Evolutionary conservation across 768 basidiomycete genomes (phyloP), one percentile per base, ranked within the genome.

Genomic region (Agaricus blazei): DNA sequence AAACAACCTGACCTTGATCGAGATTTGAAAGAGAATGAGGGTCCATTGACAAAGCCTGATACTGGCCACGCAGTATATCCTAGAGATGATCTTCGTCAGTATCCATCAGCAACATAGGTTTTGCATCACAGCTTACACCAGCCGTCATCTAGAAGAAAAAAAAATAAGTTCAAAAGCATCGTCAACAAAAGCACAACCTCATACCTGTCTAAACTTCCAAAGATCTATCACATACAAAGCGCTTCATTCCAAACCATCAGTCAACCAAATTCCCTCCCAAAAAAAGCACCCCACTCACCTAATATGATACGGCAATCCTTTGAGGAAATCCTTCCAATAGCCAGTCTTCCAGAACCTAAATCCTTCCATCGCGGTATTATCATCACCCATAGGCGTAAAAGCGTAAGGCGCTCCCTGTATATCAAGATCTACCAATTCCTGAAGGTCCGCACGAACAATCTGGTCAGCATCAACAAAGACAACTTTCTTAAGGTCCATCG

Each of bases 271-370:
- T 3, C 5, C 2, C 34, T 11, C 51, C 31, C 66, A 64, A 55
- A 7, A 28, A 51, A 37, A 56, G n/a, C 43, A 31, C 26, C 42
- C 27, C 9, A 47, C 79, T 26, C 59, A 92, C 92, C 91, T 94
- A 69, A 99, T 99, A 65, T 98, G 97, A 72, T 99, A 98, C 9
- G 93, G 90, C 53, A 75, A 73, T 0, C 90, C 95, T 45, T 78
- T 73, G 52, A 98, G 72, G 64, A 90, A 92, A 24, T 98, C 88
- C 60, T 81, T 85, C 97, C 96, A 94, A 63, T 94, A 95, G 0
- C 94, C 97, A 0, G 86, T 89, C 73, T 98, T 98, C 97, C 97
- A 99, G 75, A 99, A 99, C 28, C 97, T 77, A 75, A 94, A 99
- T 0, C 95, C 94, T 67, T 98, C 97, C 88, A 98, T 97, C 31